A percentile compares a stretch with the other conserved stretches of the same genome.
These are phyloP conservation scores for Fragilariopsis cylindrus DNA, from an alignment of 108 stramenopile genomes.

Conservation along the genomic window DNA sequence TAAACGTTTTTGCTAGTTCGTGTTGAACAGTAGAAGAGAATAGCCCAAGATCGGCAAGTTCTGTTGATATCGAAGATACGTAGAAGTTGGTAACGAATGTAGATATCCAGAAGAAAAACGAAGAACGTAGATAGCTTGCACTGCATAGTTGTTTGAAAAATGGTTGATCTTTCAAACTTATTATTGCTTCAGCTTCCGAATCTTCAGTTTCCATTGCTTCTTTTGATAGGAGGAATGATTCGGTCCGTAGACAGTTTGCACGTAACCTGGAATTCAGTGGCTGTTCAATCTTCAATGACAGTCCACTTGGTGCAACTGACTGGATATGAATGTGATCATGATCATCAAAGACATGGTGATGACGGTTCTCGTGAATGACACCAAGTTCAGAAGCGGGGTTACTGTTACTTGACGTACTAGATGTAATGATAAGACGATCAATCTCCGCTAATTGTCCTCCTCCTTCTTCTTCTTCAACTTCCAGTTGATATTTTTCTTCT, in stretches of 20 bases:
- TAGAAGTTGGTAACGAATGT: conserved; percentile 52
- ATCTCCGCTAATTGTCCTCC: no score
- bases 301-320: background rate
- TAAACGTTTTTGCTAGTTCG: conserved; percentile 31
- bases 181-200: background rate
- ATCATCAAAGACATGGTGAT: background rate
- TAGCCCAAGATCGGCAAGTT: conserved; percentile 25
- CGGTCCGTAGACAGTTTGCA: conserved; percentile 6
- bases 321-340: background rate
- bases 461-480: background rate
- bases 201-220: conserved; percentile 10
- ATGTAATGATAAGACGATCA: background rate
- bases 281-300: conserved; percentile 17
- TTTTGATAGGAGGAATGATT: conserved; percentile 21
- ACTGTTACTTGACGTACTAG: background rate
- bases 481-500: background rate
- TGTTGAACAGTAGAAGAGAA: conserved; percentile 16
- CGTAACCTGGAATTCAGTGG: conserved; percentile 40
- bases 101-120: conserved; percentile 38
- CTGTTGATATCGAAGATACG: conserved; percentile 46
- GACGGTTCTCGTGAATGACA: background rate
- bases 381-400: background rate
- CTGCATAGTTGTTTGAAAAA: conserved; percentile 43
- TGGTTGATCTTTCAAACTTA: conserved; percentile 41
- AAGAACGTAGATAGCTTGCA: conserved; percentile 29